A percentile compares a stretch with the other conserved stretches of the same genome.
Evolutionary conservation across 1,284 basidiomycete species (phyloP).

Genomic region (Papiliotrema nemorosa): DNA sequence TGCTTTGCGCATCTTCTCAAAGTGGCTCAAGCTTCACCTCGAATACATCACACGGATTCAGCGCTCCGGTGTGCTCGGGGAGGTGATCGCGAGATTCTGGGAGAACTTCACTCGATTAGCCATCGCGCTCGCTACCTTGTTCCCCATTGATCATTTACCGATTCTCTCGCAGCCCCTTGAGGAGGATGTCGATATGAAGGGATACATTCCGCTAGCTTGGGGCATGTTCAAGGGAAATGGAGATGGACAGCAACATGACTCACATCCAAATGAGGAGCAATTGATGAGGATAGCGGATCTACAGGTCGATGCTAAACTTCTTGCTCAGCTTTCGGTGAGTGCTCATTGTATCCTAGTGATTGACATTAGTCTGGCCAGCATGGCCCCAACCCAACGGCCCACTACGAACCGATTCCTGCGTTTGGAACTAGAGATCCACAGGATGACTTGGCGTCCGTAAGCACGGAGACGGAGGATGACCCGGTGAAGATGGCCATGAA

Average conservation of each 20-base stretch:
- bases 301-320: constrained; percentile 64
- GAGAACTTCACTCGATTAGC: constrained; percentile 65
- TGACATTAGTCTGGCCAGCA: constrained; percentile 3
- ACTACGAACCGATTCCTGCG: constrained; percentile 46
- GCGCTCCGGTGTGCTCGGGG: constrained; percentile 16
- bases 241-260: constrained; percentile 33
- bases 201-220: constrained; percentile 76
- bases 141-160: constrained; percentile 68
- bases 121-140: constrained; percentile 61
- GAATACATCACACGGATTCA: constrained; percentile 58
- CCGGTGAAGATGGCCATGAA: constrained; percentile 73
- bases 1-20: constrained; percentile 77
- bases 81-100: constrained; percentile 62
- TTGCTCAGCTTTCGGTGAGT: constrained; percentile 38
- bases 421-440: constrained; percentile 1
- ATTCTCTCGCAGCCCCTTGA: constrained; percentile 66
- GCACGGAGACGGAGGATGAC: constrained; percentile 73
- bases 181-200: constrained; percentile 85
- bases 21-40: constrained; percentile 80
- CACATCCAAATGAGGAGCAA: constrained; percentile 92
- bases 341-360: no score
- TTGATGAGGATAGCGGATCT: constrained; percentile 89
- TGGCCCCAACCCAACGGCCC: background rate
- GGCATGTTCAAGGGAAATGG: constrained; percentile 32
- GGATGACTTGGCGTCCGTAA: constrained; percentile 62